Evolutionary conservation across 148 eudicot genomes (phyloP).

Genomic region (Salicornia ramosissima): DNA sequence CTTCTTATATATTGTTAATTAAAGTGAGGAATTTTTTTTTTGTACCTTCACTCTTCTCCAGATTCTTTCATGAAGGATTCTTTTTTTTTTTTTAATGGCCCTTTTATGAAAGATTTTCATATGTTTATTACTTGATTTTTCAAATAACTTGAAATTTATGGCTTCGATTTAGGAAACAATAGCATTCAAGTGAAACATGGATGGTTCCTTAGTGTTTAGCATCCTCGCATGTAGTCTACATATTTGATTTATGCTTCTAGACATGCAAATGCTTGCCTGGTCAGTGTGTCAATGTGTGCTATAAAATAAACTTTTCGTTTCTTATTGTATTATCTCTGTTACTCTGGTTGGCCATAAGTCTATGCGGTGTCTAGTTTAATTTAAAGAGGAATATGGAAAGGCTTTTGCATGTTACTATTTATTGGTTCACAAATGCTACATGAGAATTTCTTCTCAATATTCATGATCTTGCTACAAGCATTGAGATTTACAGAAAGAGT

Average conservation of each 20-base stretch:
- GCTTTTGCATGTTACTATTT: neutral
- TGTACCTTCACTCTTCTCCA: neutral
- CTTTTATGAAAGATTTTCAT: no score
- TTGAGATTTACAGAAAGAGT: neutral
- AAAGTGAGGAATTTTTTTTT: neutral
- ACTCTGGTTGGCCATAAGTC: neutral
- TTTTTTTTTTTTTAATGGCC: no score
- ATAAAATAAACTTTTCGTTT: neutral
- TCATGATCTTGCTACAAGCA: neutral
- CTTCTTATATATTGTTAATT: neutral
- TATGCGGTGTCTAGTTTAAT: neutral
- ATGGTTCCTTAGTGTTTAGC: neutral
- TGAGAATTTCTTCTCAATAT: neutral
- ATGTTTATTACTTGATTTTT: neutral
- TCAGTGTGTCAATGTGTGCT: neutral
- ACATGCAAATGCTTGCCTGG: neutral
- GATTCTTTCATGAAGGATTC: neutral
- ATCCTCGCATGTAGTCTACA: neutral
- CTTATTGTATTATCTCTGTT: neutral
- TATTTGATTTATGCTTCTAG: neutral
- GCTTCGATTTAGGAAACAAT: neutral
- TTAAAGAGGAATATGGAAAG: neutral
- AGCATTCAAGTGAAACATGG: neutral
- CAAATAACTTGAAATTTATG: neutral
- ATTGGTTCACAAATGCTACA: neutral